A percentile compares a stretch with the other conserved stretches of the same genome.
Evolutionary conservation across 2,329 filamentous ascomycete species (phyloP).

Genomic region (Laburnicola sp.): DNA sequence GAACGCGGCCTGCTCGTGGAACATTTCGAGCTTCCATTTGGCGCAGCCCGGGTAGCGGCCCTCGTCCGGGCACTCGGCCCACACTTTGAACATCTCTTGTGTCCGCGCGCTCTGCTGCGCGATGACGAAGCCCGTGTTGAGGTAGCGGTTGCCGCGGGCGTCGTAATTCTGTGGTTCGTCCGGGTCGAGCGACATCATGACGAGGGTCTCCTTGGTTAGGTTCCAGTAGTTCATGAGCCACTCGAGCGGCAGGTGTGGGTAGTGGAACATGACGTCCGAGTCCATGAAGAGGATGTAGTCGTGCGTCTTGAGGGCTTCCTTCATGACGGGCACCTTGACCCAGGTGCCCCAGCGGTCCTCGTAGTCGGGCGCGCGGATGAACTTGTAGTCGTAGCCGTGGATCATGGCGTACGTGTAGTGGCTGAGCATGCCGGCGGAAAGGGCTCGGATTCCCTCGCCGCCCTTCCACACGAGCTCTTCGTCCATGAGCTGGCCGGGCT

Average conservation of each 20-base stretch:
- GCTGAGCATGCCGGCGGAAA: conserved; percentile 45
- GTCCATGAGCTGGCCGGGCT: conserved; percentile 43
- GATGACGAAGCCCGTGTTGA: conserved; percentile 53
- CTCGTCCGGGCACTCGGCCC: conserved; percentile 45
- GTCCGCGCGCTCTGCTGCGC: conserved; percentile 46
- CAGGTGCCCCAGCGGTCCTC: conserved; percentile 51
- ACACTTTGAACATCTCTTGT: conserved; percentile 44
- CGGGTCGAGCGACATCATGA: conserved; percentile 54
- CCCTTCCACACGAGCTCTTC: conserved; percentile 41
- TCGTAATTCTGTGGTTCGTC: conserved; percentile 50
- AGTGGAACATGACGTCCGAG: conserved; percentile 54
- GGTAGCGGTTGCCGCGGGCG: conserved; percentile 43
- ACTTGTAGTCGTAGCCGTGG: conserved; percentile 56
- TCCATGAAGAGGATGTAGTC: conserved; percentile 55
- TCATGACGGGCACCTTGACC: conserved; percentile 55
- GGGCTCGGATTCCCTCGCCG: conserved; percentile 32
- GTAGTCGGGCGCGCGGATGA: conserved; percentile 50
- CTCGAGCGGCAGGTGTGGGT: conserved; percentile 53
- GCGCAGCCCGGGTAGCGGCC: conserved; percentile 41
- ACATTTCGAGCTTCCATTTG: conserved; percentile 42
- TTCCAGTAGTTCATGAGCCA: conserved; percentile 58
- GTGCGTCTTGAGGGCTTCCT: conserved; percentile 46
- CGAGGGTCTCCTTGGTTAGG: conserved; percentile 49
- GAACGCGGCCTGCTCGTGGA: conserved; percentile 46
- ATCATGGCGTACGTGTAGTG: conserved; percentile 49